These are phyloP conservation scores for Pseudocercospora pini-densiflorae DNA, from an alignment of 2,329 filamentous ascomycete genomes.

Conservation along the genomic window DNA sequence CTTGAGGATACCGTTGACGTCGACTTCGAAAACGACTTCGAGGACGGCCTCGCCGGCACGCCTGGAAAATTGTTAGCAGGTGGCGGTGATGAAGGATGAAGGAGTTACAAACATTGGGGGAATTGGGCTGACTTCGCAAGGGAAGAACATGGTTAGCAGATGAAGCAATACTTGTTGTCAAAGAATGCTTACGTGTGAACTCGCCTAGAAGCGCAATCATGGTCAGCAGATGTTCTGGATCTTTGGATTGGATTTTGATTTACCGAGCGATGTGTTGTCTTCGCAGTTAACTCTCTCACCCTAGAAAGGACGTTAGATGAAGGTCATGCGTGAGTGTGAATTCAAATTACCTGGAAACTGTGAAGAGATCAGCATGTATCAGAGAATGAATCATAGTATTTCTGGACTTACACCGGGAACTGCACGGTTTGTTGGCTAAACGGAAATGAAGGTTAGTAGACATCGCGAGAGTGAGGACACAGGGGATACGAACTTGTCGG, in stretches of 20 bases:
- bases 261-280: slow-evolving; percentile 89
- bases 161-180: too few species aligned
- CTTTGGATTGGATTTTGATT: neutral
- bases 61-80: neutral
- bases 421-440: slow-evolving; percentile 69
- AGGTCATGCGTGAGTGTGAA: neutral
- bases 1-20: slow-evolving; percentile 97
- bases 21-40: slow-evolving; percentile 98
- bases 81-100: neutral
- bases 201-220: slow-evolving; percentile 57
- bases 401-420: too few species aligned
- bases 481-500: too few species aligned
- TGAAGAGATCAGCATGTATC: too few species aligned
- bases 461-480: too few species aligned
- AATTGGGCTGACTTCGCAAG: neutral
- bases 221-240: neutral
- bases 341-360: neutral
- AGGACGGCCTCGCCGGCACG: slow-evolving; percentile 86
- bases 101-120: neutral
- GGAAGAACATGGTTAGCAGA: slow-evolving; percentile 64
- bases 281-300: slow-evolving; percentile 89
- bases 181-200: too few species aligned
- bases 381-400: too few species aligned
- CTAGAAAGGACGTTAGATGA: too few species aligned
- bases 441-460: too few species aligned